Evolutionary conservation across 164 flowering plant genomes (phyloP).

Genomic region (Dillenia turbinata): DNA sequence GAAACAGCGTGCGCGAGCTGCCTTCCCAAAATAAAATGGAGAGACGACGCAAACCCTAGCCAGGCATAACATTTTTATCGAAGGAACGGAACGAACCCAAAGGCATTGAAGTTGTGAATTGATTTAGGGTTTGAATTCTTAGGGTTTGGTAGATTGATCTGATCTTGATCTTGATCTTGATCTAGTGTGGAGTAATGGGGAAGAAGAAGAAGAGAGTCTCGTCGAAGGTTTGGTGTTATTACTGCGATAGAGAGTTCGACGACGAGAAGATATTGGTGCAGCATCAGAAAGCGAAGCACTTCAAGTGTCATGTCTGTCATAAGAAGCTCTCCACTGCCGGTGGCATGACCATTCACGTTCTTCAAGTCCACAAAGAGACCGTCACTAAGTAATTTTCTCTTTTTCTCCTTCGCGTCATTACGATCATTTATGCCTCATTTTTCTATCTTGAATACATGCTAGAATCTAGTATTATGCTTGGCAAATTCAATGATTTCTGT

Average conservation of each 20-base stretch:
- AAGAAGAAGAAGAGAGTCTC: slow-evolving; percentile 90
- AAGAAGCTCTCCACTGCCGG: slow-evolving; percentile 98
- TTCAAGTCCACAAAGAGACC: slow-evolving; percentile 93
- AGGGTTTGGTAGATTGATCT: background rate
- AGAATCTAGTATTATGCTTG: too few species aligned
- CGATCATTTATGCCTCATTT: too few species aligned
- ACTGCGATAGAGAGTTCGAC: slow-evolving; percentile 95
- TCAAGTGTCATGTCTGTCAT: slow-evolving; percentile 96
- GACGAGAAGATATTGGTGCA: slow-evolving; percentile 98
- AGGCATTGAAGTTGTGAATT: too few species aligned
- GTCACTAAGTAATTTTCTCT: slow-evolving; percentile 62
- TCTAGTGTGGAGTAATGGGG: slow-evolving; percentile 12
- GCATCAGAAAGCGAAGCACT: slow-evolving; percentile 99
- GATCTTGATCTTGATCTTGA: slow-evolving; percentile 4
- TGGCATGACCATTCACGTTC: slow-evolving; percentile 97
- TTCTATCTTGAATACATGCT: too few species aligned
- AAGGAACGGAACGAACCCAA: background rate
- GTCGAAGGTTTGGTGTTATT: slow-evolving; percentile 89
- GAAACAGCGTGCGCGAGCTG: too few species aligned
- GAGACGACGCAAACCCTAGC: background rate
- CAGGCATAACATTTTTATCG: background rate
- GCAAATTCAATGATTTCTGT: background rate
- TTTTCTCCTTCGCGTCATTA: background rate
- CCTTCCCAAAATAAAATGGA: too few species aligned
- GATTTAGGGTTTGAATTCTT: background rate